These are phyloP conservation scores for Coemansia sp. DNA, from an alignment of 192 early-diverging fungal species.

Conservation along the genomic window DNA sequence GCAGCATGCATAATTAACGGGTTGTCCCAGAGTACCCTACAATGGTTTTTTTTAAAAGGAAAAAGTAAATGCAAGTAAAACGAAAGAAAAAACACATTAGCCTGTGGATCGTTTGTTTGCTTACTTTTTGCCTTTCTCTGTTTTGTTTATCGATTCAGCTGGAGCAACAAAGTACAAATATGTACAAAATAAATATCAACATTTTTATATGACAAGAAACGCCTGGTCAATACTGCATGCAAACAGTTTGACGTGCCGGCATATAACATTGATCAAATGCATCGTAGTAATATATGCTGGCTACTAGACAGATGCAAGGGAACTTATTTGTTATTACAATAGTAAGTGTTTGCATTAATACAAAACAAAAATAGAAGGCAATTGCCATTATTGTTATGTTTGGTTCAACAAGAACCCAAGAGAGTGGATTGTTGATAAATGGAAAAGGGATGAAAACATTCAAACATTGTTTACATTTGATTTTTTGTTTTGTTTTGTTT, in stretches of 20 bases:
- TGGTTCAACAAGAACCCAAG: background rate
- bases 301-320: background rate
- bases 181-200: background rate
- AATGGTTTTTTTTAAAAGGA: background rate
- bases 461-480: conserved; percentile 7
- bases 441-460: background rate
- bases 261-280: too few relatives aligned
- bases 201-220: background rate
- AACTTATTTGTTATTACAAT: background rate
- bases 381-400: background rate
- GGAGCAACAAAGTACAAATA: background rate
- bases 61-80: background rate
- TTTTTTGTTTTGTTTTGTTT: background rate
- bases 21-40: conserved; percentile 25
- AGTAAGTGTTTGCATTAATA: background rate
- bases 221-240: background rate
- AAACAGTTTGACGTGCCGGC: background rate
- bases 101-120: background rate
- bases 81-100: background rate
- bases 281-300: too few relatives aligned
- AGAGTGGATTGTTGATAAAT: background rate
- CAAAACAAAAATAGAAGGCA: background rate
- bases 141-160: background rate
- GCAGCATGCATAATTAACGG: conserved; percentile 31
- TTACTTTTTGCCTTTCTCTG: background rate